These are phyloP conservation scores for Leccinum variicolor DNA, from an alignment of 768 basidiomycete genomes.

Conservation along the genomic window DNA sequence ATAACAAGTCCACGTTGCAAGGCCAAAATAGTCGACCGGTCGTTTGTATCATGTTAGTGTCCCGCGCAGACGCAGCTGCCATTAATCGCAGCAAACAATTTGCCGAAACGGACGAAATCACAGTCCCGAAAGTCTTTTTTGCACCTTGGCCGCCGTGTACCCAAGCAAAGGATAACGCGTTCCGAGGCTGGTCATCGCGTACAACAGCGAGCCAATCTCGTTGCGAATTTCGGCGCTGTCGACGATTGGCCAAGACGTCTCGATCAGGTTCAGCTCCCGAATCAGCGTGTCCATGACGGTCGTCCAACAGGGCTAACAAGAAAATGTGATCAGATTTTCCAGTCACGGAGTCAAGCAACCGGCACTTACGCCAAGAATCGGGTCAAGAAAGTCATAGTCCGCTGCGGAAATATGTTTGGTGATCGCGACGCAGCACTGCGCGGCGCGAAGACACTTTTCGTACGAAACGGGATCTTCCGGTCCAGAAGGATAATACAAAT, in stretches of 20 bases:
- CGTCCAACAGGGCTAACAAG: conserved; percentile 65
- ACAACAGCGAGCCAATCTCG: conserved; percentile 59
- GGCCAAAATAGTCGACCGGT: neutral
- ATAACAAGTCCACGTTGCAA: conserved; percentile 11
- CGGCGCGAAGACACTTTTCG: conserved; percentile 65
- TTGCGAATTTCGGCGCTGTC: conserved; percentile 56
- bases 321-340: conserved; percentile 2
- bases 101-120: conserved; percentile 8
- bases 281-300: conserved; percentile 64
- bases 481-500: conserved; percentile 60
- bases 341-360: neutral
- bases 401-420: conserved; percentile 60
- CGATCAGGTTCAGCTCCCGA: conserved; percentile 60
- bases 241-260: conserved; percentile 60
- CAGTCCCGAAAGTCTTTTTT: conserved; percentile 31
- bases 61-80: neutral
- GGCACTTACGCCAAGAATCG: conserved; percentile 64
- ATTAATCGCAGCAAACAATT: neutral
- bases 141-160: conserved; percentile 29
- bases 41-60: neutral
- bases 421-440: conserved; percentile 55
- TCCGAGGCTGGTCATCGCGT: conserved; percentile 60
- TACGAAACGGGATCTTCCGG: conserved; percentile 57
- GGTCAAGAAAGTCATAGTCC: conserved; percentile 73
- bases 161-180: conserved; percentile 57